phyloP scores from a whole-genome alignment of 768 basidiomycete species.

The Clitopilus hobsonii region DNA sequence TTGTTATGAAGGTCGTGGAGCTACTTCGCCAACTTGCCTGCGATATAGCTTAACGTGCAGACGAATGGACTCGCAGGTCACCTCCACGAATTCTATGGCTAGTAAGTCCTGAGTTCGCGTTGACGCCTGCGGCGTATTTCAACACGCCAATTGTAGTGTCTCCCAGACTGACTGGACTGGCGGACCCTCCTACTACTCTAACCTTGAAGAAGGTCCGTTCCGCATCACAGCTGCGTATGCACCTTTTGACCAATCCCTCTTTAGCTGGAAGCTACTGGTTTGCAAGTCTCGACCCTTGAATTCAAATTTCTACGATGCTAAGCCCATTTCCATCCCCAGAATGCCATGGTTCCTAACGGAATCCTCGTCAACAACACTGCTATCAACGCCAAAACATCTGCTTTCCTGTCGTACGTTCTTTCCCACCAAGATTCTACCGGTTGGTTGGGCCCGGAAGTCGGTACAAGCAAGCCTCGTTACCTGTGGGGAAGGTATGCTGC shows the following conservation, averaged over 20 bases:
- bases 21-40: not conserved
- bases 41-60: constrained; percentile 33
- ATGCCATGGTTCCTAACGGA: constrained; percentile 51
- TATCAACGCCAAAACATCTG: constrained; percentile 41
- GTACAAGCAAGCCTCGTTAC: constrained; percentile 47
- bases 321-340: constrained; percentile 22
- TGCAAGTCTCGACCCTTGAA: constrained; percentile 26
- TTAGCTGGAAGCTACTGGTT: constrained; percentile 58
- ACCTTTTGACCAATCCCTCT: not conserved
- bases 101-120: not conserved
- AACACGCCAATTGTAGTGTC: constrained; percentile 18
- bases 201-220: constrained; percentile 36
- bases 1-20: not conserved
- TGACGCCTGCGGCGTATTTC: too few relatives aligned
- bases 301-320: not conserved
- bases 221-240: not conserved
- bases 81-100: constrained; percentile 35
- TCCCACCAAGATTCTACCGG: constrained; percentile 48
- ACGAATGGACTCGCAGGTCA: constrained; percentile 40
- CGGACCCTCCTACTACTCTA: constrained; percentile 34
- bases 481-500: constrained; percentile 44
- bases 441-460: constrained; percentile 53
- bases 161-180: constrained; percentile 39
- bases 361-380: constrained; percentile 39
- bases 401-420: constrained; percentile 46